Evolutionary conservation across 2,329 filamentous ascomycete genomes (phyloP), one percentile per base, ranked within the genome.

Genomic region (Coniochaeta hoffmannii): DNA sequence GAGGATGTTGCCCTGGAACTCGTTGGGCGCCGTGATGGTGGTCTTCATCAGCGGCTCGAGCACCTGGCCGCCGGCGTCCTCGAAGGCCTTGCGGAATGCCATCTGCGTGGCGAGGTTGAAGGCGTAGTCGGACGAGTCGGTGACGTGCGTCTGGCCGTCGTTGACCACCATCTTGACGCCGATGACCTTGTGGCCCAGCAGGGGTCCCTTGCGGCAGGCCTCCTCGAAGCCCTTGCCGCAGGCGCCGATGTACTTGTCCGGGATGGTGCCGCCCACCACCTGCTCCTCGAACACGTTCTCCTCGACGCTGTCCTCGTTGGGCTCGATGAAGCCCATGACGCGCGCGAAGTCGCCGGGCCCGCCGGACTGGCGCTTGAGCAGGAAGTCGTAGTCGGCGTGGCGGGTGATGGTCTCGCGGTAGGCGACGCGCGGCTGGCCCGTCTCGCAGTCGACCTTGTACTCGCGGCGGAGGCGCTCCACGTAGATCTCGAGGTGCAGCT

Each of bases 21-120:
- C 94, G 66, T 89, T 90, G 50, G 94, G 94, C 1, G 94, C 92
- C 31, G 91, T 96, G 66, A 99, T 91, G 58, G 91, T 92, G 0
- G 91, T 97, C 81, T 97, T 97, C 94, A 99, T 99, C 55, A 99
- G 76, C 5, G 94, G 94, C 73, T 99, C 94, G 34, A 99, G 83
- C 10, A 99, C 86, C 65, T 90, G 83, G 2, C 93, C 92, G 53
- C 85, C 82, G 32, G 87, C 90, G 12, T 89, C 84, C 58, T 81
- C 78, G 76, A 99, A 97, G 17, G 90, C 88, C 75, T 97, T 96
- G 64, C 89, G 86, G 86, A 99, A 99, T 26, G 94, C 94, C 77
- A 96, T 89, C 72, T 96, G 90, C 2, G 94, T 96, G 12, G 94
- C 93, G 63, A 87, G 87, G 73, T 88, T 95, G 83, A 99, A 99